phyloP scores from a whole-genome alignment of 1,139 yeast species.

The Scheffersomyces stambukii region DNA sequence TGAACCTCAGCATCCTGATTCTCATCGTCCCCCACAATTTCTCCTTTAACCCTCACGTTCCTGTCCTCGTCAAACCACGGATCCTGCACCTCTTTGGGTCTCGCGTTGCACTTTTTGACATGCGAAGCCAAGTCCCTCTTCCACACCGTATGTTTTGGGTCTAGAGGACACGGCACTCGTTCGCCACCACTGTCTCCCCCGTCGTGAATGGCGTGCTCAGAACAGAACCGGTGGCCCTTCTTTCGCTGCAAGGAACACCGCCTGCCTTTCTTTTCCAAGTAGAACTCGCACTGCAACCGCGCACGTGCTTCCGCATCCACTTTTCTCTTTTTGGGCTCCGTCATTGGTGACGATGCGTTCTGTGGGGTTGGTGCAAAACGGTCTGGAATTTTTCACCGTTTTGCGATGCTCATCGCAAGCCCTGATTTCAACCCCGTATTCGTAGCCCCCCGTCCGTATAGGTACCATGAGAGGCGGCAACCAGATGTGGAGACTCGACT shows the following conservation, averaged over 20 bases:
- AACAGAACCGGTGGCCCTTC: constrained; percentile 49
- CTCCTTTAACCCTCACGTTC: constrained; percentile 55
- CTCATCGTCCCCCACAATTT: constrained; percentile 44
- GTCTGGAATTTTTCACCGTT: too few relatives aligned
- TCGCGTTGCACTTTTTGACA: constrained; percentile 56
- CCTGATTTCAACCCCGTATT: too few relatives aligned
- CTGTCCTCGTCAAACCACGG: constrained; percentile 41
- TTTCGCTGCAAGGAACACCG: constrained; percentile 62
- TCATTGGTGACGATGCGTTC: constrained; percentile 3
- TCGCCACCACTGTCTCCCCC: constrained; percentile 14
- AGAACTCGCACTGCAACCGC: constrained; percentile 39
- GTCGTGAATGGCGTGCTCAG: constrained; percentile 49
- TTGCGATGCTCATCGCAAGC: too few relatives aligned
- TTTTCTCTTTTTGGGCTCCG: constrained; percentile 14
- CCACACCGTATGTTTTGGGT: constrained; percentile 73
- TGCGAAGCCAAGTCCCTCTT: constrained; percentile 53
- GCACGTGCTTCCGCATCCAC: constrained; percentile 5
- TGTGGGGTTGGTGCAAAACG: not conserved
- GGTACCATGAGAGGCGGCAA: constrained; percentile 7
- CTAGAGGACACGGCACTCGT: constrained; percentile 75
- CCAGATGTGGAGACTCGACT: constrained; percentile 47
- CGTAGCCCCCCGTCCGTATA: constrained; percentile 5
- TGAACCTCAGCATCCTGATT: constrained; percentile 40
- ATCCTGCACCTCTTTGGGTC: constrained; percentile 26
- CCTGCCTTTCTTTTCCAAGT: constrained; percentile 45